Evolutionary conservation across 139 green algal species (phyloP), one percentile per base, ranked within the genome.

Genomic region (Haematococcus lacustris): DNA sequence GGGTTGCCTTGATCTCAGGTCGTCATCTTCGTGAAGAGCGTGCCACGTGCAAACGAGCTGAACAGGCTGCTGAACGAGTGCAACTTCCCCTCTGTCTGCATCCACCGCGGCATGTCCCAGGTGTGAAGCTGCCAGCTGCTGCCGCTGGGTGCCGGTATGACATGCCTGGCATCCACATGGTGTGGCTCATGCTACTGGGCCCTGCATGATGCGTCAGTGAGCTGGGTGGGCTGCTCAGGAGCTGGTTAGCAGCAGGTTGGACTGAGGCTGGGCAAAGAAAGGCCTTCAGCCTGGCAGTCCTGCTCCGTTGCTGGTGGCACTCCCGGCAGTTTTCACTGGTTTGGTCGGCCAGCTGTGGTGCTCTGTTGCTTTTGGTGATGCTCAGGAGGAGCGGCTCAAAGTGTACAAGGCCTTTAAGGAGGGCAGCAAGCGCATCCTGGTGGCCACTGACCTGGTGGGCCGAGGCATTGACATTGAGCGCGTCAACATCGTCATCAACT

Each of bases 401-500:
- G 81, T 91, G 25, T 98, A 98, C 87, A 97, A 95, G 76, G 74
- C 85, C 59, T 98, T 99, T 88, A 98, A 98, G 71, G 89, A 96
- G 78, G 91, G 91, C 50, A 78, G 91, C 53, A 57, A 97, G 85
- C 89, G 95, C 67, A 98, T 99, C 81, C 85, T 99, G 77, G 95
- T 99, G 53, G 94, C 95, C 32, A 99, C 95, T 3, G 95, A 99
- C 84, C 85, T 99, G 68, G 88, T 98, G n/a, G 91, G 91, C 5
- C 93, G 95, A 65, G 95, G 95, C 53, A 98, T 99, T 81, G 95
- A 99, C 79, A 94, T 99, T 74, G 95, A 99, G 91, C 87, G 94
- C 41, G 95, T 99, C 66, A 99, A 99, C 84, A 97, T 99, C 71
- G 95, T 99, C 25, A 98, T 99, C 88, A 99, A 99, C 86, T 99